Evolutionary conservation across 2,329 filamentous ascomycete species (phyloP), one percentile per base, ranked within the genome.

Genomic region (Lasiodiplodia gonubiensis): DNA sequence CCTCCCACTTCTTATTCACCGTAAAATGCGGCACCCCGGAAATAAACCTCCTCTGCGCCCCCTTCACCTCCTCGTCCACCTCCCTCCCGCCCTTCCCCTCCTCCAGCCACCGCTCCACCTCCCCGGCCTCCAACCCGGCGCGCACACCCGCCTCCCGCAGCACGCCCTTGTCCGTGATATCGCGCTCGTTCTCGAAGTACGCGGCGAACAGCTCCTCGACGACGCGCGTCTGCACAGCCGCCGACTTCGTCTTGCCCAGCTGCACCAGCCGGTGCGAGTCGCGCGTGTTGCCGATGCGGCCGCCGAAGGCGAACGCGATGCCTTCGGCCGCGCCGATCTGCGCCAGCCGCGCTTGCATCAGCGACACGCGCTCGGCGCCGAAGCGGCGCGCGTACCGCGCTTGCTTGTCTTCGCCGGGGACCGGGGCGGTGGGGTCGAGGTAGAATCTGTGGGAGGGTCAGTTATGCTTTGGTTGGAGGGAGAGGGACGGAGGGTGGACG

Each of bases 231-330:
- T 84, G 83, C 48, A 87, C 85, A 70, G 83, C 79, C 33, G 75
- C 70, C 2, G 81, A 79, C 71, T 86, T 88, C 74, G 75, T 81
- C 74, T 83, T 88, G 79, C 78, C 92, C 66, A 93, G 84, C 80
- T 93, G 88, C 53, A 94, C 85, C 69, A 94, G 75, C 3, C 93
- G 86, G 78, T 97, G 93, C 67, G 90, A 91, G 72, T 96, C 91
- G 23, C 92, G 84, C 21, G 92, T 94, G 73, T 89, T 91, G 57
- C 93, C 93, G 6, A 88, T 88, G 70, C 85, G 87, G 66, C 92
- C 91, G 14, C 86, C 86, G 70, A 90, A 91, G 25, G 86, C 86
- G 79, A 96, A 96, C 59, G 86, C 79, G 74, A 97, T 91, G 0
- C 92, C 92, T 59, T 91, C 88, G 25, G 82, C 79, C 46, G 82